Evolutionary conservation across 2,329 filamentous ascomycete species (phyloP).

Genomic region (Tolypocladium album): DNA sequence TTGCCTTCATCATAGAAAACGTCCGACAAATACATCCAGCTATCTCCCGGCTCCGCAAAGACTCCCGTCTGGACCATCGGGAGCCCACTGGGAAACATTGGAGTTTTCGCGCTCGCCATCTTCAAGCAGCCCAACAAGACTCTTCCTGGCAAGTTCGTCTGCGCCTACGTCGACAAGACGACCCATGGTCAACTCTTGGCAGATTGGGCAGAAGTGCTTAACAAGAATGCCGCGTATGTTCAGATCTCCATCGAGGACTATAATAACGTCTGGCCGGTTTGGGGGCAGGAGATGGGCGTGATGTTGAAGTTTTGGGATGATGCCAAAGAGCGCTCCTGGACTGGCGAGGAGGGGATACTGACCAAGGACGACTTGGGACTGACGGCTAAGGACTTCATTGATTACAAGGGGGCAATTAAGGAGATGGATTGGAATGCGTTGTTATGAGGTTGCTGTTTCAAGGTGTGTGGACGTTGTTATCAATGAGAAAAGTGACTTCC

Average conservation of each 20-base stretch:
- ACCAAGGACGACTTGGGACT: neutral
- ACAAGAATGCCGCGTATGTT: neutral
- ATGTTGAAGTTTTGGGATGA: neutral
- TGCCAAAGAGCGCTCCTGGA: neutral
- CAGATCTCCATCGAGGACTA: neutral
- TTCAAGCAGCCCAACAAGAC: neutral
- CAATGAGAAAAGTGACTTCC: neutral
- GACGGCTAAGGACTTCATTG: neutral
- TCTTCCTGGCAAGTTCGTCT: neutral
- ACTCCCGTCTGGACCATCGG: neutral
- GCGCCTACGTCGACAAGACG: neutral
- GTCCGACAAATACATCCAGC: neutral
- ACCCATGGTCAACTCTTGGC: neutral
- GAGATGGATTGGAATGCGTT: neutral
- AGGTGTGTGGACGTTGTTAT: neutral
- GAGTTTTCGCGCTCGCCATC: neutral
- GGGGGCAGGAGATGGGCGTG: neutral
- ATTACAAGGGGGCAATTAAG: neutral
- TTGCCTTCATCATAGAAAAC: neutral
- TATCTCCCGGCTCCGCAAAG: neutral
- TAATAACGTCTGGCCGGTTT: neutral
- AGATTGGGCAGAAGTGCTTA: neutral
- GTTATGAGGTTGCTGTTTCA: neutral
- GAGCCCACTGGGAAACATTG: neutral
- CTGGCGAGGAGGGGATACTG: neutral